Conservation (phyloP, 2,329 filamentous ascomycete species). For the Alternaria metachromatica region DNA sequence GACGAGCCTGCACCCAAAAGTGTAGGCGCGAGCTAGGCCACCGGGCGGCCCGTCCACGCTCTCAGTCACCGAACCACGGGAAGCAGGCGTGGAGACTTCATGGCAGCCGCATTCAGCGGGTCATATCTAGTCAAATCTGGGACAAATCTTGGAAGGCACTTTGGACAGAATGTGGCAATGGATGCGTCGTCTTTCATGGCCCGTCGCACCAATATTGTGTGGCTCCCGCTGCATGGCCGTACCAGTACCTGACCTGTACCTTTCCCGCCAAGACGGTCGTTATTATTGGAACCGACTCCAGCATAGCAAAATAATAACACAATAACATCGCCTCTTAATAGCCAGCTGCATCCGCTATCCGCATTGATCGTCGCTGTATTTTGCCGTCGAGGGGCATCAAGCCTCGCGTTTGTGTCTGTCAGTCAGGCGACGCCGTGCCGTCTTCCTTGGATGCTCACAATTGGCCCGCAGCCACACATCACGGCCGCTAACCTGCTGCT, state of each 20-base stretch:
- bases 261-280: conserved; percentile 28
- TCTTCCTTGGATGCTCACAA: conserved; percentile 27
- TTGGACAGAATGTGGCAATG: not conserved
- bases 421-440: conserved; percentile 36
- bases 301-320: conserved; percentile 16
- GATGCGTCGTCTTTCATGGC: not conserved
- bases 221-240: conserved; percentile 22
- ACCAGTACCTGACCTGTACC: conserved; percentile 12
- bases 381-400: conserved; percentile 3
- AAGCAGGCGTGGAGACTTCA: not conserved
- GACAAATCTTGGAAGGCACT: not conserved
- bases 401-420: conserved; percentile 15
- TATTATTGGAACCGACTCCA: conserved; percentile 29
- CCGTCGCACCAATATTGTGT: conserved; percentile 4
- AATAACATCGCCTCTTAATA: conserved; percentile 1
- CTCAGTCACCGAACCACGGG: conserved; percentile 5
- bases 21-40: conserved; percentile 28
- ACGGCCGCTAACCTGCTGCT: conserved; percentile 26
- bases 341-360: not conserved
- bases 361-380: conserved; percentile 17
- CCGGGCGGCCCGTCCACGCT: conserved; percentile 8
- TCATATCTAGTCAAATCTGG: not conserved
- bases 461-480: conserved; percentile 34
- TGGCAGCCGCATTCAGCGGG: not conserved
- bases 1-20: conserved; percentile 31